Evolutionary conservation across 345 rosid species (phyloP).

Genomic region (Combretum micranthum): DNA sequence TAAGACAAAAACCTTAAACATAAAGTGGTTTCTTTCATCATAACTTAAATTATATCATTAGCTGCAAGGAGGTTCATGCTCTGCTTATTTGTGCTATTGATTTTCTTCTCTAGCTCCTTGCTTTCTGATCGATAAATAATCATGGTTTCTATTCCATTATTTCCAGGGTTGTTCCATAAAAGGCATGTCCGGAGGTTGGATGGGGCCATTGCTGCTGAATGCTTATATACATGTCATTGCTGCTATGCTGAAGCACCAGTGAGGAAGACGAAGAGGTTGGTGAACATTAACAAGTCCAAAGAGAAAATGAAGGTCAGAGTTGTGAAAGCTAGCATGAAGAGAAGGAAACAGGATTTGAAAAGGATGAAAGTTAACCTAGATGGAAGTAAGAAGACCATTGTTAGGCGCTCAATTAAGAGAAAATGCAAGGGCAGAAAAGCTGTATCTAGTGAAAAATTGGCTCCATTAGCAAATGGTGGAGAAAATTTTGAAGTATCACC

Average conservation of each 20-base stretch:
- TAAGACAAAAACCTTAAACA: no score
- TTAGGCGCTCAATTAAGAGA: conserved; percentile 25
- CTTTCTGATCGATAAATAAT: not conserved
- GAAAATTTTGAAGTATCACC: conserved; percentile 49
- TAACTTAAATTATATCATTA: no score
- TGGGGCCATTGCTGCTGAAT: conserved; percentile 30
- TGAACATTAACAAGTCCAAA: conserved; percentile 26
- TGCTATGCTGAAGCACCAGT: conserved; percentile 42
- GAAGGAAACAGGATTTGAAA: conserved; percentile 23
- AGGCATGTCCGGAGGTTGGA: conserved; percentile 61
- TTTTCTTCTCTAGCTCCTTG: not conserved
- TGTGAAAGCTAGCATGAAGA: conserved; percentile 16
- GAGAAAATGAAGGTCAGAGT: conserved; percentile 29
- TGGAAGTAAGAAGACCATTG: conserved; percentile 25
- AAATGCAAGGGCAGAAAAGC: conserved; percentile 15
- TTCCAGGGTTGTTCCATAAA: conserved; percentile 73
- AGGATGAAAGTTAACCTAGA: conserved; percentile 24
- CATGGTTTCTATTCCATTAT: conserved; percentile 3
- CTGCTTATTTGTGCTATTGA: not conserved
- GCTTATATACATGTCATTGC: conserved; percentile 50
- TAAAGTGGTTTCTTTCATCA: no score
- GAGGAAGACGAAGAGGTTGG: conserved; percentile 21
- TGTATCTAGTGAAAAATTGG: conserved; percentile 7
- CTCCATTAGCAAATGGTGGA: conserved; percentile 31
- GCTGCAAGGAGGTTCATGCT: not conserved